Percentiles rank a stretch among this genome's conserved stretches.
These are phyloP conservation scores for Entophlyctis helioformis DNA, from an alignment of 192 early-diverging fungal species.

Conservation along the genomic window DNA sequence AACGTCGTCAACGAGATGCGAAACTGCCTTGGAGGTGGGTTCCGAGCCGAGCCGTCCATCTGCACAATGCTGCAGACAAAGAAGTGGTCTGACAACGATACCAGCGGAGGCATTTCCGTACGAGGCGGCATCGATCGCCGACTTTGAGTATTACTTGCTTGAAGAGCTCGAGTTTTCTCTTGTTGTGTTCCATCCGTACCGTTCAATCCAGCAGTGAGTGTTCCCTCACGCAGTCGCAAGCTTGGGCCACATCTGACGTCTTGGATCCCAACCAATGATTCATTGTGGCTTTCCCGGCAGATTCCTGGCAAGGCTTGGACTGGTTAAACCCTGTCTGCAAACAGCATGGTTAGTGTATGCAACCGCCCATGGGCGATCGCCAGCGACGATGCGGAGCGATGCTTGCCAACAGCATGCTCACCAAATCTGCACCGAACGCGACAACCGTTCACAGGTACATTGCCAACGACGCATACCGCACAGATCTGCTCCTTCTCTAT, in stretches of 20 bases:
- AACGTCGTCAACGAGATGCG: background rate
- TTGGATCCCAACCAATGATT: background rate
- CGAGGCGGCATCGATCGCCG: slow-evolving; percentile 67
- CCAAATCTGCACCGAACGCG: no score
- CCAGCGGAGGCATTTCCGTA: slow-evolving; percentile 45
- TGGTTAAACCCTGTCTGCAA: slow-evolving; percentile 13
- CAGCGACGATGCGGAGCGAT: background rate
- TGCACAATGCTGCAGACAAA: background rate
- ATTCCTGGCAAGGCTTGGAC: background rate
- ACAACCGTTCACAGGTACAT: slow-evolving; percentile 31
- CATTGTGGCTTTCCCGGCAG: no score
- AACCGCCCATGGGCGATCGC: background rate
- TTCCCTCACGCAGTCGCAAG: background rate
- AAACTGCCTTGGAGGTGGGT: background rate
- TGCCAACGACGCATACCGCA: slow-evolving; percentile 73
- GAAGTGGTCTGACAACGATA: background rate
- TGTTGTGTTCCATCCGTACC: slow-evolving; percentile 82
- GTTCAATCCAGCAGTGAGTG: slow-evolving; percentile 37
- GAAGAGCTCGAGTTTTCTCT: slow-evolving; percentile 87
- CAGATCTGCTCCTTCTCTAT: slow-evolving; percentile 69
- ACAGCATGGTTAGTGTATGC: slow-evolving; percentile 29
- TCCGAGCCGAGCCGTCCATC: background rate
- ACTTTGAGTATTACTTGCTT: slow-evolving; percentile 84
- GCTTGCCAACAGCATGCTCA: no score
- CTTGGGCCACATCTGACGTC: background rate